phyloP scores from a whole-genome alignment of 192 early-diverging fungal species.

The Rhizophagus clarus region DNA sequence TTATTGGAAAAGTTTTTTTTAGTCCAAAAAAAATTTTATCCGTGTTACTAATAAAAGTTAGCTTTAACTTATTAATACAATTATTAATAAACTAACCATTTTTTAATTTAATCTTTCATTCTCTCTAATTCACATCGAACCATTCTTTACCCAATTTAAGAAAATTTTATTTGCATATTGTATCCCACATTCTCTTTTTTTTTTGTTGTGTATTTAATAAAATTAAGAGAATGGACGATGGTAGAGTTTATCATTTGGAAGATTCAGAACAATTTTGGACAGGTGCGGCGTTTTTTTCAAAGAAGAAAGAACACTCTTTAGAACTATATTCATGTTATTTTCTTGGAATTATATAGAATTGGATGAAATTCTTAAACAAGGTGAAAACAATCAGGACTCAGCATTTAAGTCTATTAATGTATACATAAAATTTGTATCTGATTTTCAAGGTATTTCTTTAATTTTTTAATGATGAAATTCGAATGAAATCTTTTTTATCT shows the following conservation, averaged over 20 bases:
- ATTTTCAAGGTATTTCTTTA: conserved; percentile 20
- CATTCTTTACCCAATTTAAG: not conserved
- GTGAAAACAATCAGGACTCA: not conserved
- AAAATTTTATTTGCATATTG: not conserved
- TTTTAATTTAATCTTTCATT: no score
- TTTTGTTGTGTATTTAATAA: no score
- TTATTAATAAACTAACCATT: no score
- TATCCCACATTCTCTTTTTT: not conserved
- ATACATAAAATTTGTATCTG: conserved; percentile 15
- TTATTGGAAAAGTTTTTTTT: no score
- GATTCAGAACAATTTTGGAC: conserved; percentile 19
- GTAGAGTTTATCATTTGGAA: conserved; percentile 22
- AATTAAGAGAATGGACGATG: not conserved
- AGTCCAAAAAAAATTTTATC: no score
- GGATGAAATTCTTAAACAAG: conserved; percentile 8
- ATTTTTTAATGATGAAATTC: not conserved
- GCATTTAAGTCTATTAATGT: not conserved
- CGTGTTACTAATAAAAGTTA: no score
- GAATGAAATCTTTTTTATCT: not conserved
- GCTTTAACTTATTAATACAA: no score
- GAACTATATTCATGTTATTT: not conserved
- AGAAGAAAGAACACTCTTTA: not conserved
- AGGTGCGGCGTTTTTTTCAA: not conserved
- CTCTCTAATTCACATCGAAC: no score
- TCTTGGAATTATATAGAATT: conserved; percentile 7